phyloP scores from a whole-genome alignment of 129 eudicot species.

The Flaveria sonorensis region DNA sequence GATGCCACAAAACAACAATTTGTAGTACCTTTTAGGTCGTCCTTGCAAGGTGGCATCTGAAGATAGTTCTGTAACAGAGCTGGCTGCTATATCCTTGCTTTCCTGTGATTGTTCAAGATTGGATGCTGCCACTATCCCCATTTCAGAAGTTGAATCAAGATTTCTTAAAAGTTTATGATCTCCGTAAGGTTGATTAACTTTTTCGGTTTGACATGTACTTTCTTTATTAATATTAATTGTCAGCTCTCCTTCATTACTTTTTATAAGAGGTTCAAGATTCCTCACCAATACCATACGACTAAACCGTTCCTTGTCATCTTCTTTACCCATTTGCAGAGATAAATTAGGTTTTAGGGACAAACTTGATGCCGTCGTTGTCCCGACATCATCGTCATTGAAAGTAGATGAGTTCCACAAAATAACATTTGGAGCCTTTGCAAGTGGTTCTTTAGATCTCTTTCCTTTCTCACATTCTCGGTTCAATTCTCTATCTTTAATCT shows the following conservation, averaged over 20 bases:
- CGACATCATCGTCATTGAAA: slow-evolving; percentile 47
- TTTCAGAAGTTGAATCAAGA: slow-evolving; percentile 19
- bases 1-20: too few relatives aligned
- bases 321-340: slow-evolving; percentile 64
- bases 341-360: slow-evolving; percentile 64
- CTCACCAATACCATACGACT: slow-evolving; percentile 67
- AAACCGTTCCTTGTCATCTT: slow-evolving; percentile 55
- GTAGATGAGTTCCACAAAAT: slow-evolving; percentile 60
- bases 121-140: slow-evolving; percentile 1
- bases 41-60: slow-evolving; percentile 53
- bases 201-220: slow-evolving; percentile 14
- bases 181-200: slow-evolving; percentile 22
- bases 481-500: slow-evolving; percentile 62
- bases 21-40: slow-evolving; percentile 80
- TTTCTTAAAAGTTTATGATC: slow-evolving; percentile 32
- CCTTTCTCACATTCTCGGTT: slow-evolving; percentile 58
- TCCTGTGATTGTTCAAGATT: slow-evolving; percentile 37
- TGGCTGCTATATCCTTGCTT: slow-evolving; percentile 16
- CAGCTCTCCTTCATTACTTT: slow-evolving; percentile 24
- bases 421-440: slow-evolving; percentile 44
- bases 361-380: slow-evolving; percentile 35
- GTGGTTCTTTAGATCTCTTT: slow-evolving; percentile 35
- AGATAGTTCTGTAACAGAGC: slow-evolving; percentile 26
- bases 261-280: slow-evolving; percentile 45
- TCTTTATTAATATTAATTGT: slow-evolving; percentile 22